Evolutionary conservation across 2,329 filamentous ascomycete species (phyloP), one percentile per base, ranked within the genome.

Genomic region (Neonectria punicea): DNA sequence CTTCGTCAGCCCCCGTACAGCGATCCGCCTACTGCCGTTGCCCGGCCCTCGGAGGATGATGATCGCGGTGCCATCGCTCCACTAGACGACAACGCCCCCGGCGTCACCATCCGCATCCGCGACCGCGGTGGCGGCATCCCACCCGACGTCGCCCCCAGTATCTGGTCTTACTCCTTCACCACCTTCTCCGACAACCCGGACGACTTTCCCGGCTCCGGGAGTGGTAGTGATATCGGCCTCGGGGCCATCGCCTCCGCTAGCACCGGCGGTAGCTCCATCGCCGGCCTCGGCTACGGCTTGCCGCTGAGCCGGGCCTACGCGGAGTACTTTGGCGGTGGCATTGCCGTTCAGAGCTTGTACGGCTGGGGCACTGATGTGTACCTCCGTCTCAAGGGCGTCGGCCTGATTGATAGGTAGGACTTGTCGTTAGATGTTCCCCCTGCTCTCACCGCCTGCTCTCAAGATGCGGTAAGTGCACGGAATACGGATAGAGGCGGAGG

Each of bases 111-210:
- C 72, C 90, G 96, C 25, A 98, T 99, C 71, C 90, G 96, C 9
- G 96, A 99, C 77, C 90, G 94, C n/a, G 96, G 96, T 54, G 95
- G 95, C 46, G 96, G 96, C 39, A 98, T 99, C 61, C 87, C 90
- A 1, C 93, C 94, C 0, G 92, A 94, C 16, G 90, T 96, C 30
- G 82, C 96, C 36, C 90, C 91, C 5, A 91, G 95, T 70, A 94
- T 99, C 63, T 99, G 96, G 94, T 94, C 94, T 7, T 99, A 98
- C 78, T 96, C 93, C 67, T 99, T 98, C 78, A 98, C 95, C 20
- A 99, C 96, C 0, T 98, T 98, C 79, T 91, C 89, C 61, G 93
- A 87, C 67, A 83, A 87, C 62, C 43, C 65, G 6, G 76, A 82
- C 46, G 81, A 82, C 5, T 70, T 81, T 51, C 77, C 80, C 32